A percentile compares a stretch with the other conserved stretches of the same genome.
phyloP scores from a whole-genome alignment of 106 monocot genomes.

The Posidonia australis region DNA sequence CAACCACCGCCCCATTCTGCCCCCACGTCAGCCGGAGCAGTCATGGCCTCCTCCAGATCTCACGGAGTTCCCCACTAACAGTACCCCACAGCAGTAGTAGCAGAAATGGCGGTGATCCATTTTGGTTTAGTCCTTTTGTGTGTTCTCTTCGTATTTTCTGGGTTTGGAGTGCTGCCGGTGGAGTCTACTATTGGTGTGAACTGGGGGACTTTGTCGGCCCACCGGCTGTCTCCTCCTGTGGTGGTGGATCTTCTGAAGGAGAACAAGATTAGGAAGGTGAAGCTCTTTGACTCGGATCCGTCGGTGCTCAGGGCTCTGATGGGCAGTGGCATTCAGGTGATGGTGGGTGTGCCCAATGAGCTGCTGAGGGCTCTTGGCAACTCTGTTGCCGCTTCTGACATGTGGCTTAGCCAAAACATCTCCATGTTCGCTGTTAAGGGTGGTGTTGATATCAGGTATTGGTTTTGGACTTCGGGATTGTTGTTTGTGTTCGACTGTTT shows the following conservation, averaged over 20 bases:
- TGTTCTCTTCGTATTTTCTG: slow-evolving; percentile 2
- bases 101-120: too few relatives aligned
- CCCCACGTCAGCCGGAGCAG: too few relatives aligned
- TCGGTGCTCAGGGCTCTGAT: slow-evolving; percentile 51
- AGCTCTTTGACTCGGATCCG: slow-evolving; percentile 80
- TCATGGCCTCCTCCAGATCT: too few relatives aligned
- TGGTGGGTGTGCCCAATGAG: slow-evolving; percentile 85
- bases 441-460: slow-evolving; percentile 64
- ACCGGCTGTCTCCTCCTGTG: slow-evolving; percentile 50
- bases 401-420: slow-evolving; percentile 59
- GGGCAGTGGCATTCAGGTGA: slow-evolving; percentile 82
- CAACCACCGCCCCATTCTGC: too few relatives aligned
- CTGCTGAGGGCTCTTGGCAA: slow-evolving; percentile 39
- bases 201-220: slow-evolving; percentile 81
- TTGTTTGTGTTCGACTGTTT: not conserved
- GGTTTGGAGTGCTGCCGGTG: slow-evolving; percentile 11
- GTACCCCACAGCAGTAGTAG: too few relatives aligned
- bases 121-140: too few relatives aligned
- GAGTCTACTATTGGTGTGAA: slow-evolving; percentile 73
- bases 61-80: too few relatives aligned
- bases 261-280: slow-evolving; percentile 76
- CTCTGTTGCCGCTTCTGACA: slow-evolving; percentile 48
- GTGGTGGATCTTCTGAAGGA: slow-evolving; percentile 72
- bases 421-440: slow-evolving; percentile 69
- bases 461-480: not conserved